phyloP scores from a whole-genome alignment of 257 asterid species.

The Ilex asprella region DNA sequence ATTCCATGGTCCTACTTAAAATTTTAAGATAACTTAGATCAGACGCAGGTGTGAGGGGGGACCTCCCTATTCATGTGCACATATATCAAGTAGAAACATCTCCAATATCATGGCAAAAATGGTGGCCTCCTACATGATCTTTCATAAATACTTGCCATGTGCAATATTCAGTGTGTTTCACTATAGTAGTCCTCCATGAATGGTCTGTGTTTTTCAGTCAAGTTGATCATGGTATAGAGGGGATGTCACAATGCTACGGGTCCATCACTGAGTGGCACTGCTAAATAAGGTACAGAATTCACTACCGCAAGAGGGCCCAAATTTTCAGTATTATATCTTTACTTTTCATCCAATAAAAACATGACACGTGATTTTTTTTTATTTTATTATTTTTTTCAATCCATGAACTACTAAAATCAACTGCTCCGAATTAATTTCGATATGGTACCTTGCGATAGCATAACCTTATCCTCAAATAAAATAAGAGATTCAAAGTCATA shows the following conservation, averaged over 20 bases:
- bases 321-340: too few relatives aligned
- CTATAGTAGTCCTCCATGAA: not conserved
- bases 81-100: not conserved
- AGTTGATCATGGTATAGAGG: not conserved
- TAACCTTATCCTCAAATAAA: too few relatives aligned
- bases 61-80: slow-evolving; percentile 6
- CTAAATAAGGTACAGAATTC: too few relatives aligned
- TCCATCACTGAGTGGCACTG: too few relatives aligned
- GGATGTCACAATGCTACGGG: not conserved
- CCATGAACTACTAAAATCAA: too few relatives aligned
- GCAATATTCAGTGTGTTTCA: not conserved
- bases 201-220: slow-evolving; percentile 12
- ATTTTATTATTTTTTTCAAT: too few relatives aligned
- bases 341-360: too few relatives aligned
- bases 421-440: too few relatives aligned
- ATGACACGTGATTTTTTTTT: too few relatives aligned
- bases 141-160: slow-evolving; percentile 12
- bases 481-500: too few relatives aligned
- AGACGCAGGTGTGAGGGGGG: not conserved
- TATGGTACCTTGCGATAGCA: too few relatives aligned
- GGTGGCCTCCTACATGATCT: slow-evolving; percentile 1
- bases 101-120: slow-evolving; percentile 11
- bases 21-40: not conserved
- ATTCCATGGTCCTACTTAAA: slow-evolving; percentile 3
- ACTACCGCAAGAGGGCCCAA: too few relatives aligned